Evolutionary conservation across 805 yeast genomes (phyloP).

Genomic region (Myxozyma sirexii): DNA sequence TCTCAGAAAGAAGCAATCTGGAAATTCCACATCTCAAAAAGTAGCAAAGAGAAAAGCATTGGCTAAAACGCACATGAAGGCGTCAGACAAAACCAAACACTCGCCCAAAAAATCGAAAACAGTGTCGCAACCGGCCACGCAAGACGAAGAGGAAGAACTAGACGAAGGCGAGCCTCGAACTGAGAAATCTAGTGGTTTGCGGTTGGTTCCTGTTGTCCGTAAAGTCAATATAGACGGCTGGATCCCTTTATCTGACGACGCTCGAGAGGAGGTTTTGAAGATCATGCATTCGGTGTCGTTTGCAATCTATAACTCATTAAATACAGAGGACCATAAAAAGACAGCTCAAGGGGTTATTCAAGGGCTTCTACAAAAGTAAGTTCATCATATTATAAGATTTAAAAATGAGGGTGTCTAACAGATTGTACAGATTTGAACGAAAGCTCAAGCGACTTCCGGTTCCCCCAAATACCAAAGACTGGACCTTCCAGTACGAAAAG

Average conservation of each 20-base stretch:
- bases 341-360: constrained; percentile 20
- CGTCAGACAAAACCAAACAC: background rate
- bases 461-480: constrained; percentile 23
- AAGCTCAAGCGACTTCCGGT: constrained; percentile 23
- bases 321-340: constrained; percentile 13
- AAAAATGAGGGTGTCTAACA: background rate
- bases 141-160: background rate
- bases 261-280: constrained; percentile 21
- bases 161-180: background rate
- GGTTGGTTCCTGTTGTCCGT: constrained; percentile 10
- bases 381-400: background rate
- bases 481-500: constrained; percentile 27
- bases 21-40: background rate
- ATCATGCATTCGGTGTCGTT: constrained; percentile 15
- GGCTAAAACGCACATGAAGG: background rate
- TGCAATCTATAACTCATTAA: constrained; percentile 12
- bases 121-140: background rate
- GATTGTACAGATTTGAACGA: constrained; percentile 10
- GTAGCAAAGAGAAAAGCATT: background rate
- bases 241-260: constrained; percentile 13
- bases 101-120: background rate
- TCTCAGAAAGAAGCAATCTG: too few species aligned
- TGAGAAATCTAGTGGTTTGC: background rate
- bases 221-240: constrained; percentile 19
- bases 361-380: constrained; percentile 15